Base-by-base conservation (phyloP, 1,139 yeast species). In the Hansenula lynferdii region DNA sequence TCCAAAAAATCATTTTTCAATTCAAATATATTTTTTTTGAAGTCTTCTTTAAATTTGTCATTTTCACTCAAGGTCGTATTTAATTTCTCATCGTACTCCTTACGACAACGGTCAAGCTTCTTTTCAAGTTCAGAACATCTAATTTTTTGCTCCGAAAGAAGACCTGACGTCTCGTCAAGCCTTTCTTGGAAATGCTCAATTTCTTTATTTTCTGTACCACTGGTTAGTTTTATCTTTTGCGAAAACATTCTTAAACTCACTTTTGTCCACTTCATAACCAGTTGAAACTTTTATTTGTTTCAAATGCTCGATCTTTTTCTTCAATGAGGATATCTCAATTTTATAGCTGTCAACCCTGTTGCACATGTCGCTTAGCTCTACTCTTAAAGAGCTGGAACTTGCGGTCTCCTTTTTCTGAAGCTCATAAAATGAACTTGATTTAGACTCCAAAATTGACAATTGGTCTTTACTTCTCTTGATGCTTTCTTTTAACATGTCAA, bases 91-190 rank as follows among this genome's bases (percentile, higher is more conserved):
- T 53, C 57, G 28, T 53, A 50, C 6, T 39, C 43, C 23, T 38
- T 41, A 4, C 54, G 50, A 11, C 47, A 39, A 1, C 18, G 17
- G 8, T 47, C 49, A 12, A 50, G 33, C 0, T 32, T 32, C 28
- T 37, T 47, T 29, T 53, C 56, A 22, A 53, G 42, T 16, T 47
- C 47, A 4, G 37, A 26, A 0, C 49, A 41, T 35, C 42, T 51
- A 19, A 53, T 50, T 31, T 50, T 53, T 33, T 53, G 55, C 25
- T 51, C 57, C 1, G 56, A 53, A 32, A 53, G 36, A 7, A 47
- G 36, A 1, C 57, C 57, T 11, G 52, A 44, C 3, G 51, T 46
- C 24, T 53, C 52, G 37, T 50, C 54, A 2, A 53, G 38, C 12
- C 42, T 44, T 12, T 39, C 24, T 24, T 47, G 49, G 23, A 53